Conservation (phyloP, 192 early-diverging fungal species). For the Coemansia sp. region DNA sequence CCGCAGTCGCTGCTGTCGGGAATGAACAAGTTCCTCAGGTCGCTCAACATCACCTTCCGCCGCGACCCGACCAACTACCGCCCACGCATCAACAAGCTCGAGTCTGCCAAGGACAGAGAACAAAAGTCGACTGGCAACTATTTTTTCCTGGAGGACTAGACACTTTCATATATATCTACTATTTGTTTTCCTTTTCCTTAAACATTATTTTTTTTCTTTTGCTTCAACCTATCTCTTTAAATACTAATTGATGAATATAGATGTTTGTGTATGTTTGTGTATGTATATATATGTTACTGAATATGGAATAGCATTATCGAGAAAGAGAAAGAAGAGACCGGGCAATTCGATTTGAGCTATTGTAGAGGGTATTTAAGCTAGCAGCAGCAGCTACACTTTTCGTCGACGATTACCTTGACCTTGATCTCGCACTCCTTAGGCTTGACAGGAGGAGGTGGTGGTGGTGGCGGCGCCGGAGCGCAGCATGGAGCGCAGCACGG, state of each 20-base stretch:
- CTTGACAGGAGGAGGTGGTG: slow-evolving; percentile 23
- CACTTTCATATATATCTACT: background rate
- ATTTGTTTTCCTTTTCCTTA: background rate
- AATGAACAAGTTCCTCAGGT: slow-evolving; percentile 96
- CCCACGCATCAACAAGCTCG: slow-evolving; percentile 96
- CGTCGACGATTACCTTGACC: slow-evolving; percentile 43
- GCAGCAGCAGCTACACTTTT: slow-evolving; percentile 20
- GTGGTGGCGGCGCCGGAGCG: slow-evolving; percentile 5
- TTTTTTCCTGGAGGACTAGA: slow-evolving; percentile 68
- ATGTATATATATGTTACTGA: background rate
- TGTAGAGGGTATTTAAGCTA: background rate
- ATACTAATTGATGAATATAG: background rate
- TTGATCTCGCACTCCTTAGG: slow-evolving; percentile 46
- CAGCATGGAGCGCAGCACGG: background rate
- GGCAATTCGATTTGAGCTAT: background rate
- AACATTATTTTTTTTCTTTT: background rate
- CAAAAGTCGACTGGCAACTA: slow-evolving; percentile 81
- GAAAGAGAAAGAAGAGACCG: background rate
- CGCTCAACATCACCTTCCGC: slow-evolving; percentile 95
- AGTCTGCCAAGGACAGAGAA: slow-evolving; percentile 94
- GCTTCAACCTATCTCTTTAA: background rate
- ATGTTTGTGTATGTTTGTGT: background rate
- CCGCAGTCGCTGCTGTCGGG: slow-evolving; percentile 91
- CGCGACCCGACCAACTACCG: slow-evolving; percentile 97
- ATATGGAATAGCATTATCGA: background rate